Evolutionary conservation across 2,329 filamentous ascomycete genomes (phyloP).

Genomic region (Emericellopsis atlantica): DNA sequence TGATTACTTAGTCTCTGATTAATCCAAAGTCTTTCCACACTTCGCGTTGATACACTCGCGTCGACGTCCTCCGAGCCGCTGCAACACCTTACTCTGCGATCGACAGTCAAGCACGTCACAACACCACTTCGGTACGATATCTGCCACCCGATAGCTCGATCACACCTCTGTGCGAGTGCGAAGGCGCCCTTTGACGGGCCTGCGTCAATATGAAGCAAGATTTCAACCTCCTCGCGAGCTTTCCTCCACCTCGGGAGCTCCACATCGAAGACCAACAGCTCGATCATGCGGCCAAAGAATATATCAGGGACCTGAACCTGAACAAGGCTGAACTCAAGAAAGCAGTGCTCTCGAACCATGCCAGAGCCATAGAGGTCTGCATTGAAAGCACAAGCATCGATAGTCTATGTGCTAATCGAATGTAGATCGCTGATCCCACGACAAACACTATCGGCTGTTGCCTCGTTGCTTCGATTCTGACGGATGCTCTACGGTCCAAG

Average conservation of each 20-base stretch:
- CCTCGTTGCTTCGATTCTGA: conserved; percentile 26
- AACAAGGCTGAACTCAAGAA: conserved; percentile 17
- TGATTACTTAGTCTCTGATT: no score
- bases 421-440: conserved; percentile 31
- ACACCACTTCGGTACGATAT: background rate
- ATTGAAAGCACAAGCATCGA: background rate
- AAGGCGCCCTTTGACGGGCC: background rate
- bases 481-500: conserved; percentile 12
- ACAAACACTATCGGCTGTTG: conserved; percentile 39
- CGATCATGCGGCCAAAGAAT: conserved; percentile 23
- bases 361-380: conserved; percentile 26
- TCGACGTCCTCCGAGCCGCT: no score
- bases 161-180: background rate
- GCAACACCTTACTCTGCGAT: no score
- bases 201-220: conserved; percentile 14
- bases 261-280: conserved; percentile 19
- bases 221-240: conserved; percentile 22
- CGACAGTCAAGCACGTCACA: background rate
- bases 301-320: conserved; percentile 22
- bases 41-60: no score
- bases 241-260: conserved; percentile 19
- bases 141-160: background rate
- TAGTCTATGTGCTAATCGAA: conserved; percentile 1
- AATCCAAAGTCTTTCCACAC: no score
- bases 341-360: conserved; percentile 19